Evolutionary conservation across 2,329 filamentous ascomycete genomes (phyloP).

Genomic region (Exophiala lecanii-corni): DNA sequence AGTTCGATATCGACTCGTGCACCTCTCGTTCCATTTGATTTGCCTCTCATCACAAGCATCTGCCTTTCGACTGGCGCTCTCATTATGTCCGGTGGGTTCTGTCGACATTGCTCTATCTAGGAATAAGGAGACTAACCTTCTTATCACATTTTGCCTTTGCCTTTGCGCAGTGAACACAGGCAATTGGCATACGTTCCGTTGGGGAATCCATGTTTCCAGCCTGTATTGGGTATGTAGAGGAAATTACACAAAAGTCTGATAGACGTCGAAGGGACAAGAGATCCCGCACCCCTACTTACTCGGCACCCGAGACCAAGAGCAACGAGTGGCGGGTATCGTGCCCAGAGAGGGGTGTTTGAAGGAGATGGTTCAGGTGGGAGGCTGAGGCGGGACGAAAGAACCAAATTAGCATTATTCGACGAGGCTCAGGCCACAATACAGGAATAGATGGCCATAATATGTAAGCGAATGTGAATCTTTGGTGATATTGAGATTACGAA

Average conservation of each 20-base stretch:
- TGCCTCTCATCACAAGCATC: too few relatives aligned
- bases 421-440: slow-evolving; percentile 12
- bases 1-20: too few relatives aligned
- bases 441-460: too few relatives aligned
- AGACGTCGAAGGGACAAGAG: too few relatives aligned
- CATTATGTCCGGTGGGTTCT: too few relatives aligned
- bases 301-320: not conserved
- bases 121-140: slow-evolving; percentile 23
- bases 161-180: slow-evolving; percentile 28
- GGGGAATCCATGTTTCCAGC: slow-evolving; percentile 23
- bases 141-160: slow-evolving; percentile 30
- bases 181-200: slow-evolving; percentile 27
- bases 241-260: too few relatives aligned
- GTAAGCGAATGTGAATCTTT: slow-evolving; percentile 22
- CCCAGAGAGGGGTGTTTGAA: slow-evolving; percentile 1
- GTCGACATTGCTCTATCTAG: not conserved
- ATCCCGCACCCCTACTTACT: too few relatives aligned
- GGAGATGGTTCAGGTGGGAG: not conserved
- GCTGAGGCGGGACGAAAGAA: not conserved
- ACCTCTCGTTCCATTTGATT: too few relatives aligned
- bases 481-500: too few relatives aligned
- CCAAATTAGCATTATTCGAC: slow-evolving; percentile 23
- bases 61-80: too few relatives aligned
- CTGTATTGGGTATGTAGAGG: slow-evolving; percentile 1
- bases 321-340: not conserved